Percentiles rank a stretch among this genome's conserved stretches.
phyloP scores from a whole-genome alignment of 2,329 filamentous ascomycete species.

The Colletotrichum sp. region DNA sequence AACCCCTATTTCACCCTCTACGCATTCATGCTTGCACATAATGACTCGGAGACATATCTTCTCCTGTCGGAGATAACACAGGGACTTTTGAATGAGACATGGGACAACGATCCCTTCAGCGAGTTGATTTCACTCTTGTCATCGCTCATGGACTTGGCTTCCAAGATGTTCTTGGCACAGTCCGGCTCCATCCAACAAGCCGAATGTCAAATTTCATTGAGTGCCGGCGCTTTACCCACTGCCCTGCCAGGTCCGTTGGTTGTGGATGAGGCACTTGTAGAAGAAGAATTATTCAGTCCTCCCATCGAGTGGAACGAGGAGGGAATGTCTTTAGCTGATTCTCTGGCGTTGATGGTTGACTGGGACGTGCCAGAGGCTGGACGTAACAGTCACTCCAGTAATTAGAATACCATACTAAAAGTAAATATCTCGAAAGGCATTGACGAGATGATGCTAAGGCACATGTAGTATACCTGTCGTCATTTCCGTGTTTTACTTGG shows the following conservation, averaged over 20 bases:
- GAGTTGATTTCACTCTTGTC: rapidly evolving
- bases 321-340: not conserved
- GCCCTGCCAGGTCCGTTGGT: too few relatives aligned
- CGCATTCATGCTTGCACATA: too few relatives aligned
- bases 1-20: too few relatives aligned
- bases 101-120: too few relatives aligned
- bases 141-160: too few relatives aligned
- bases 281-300: not conserved
- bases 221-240: rapidly evolving
- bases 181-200: rapidly evolving
- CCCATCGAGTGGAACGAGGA: not conserved
- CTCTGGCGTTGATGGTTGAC: not conserved
- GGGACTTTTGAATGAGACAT: rapidly evolving
- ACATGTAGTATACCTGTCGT: rapidly evolving
- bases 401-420: rapidly evolving
- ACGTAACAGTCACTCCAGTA: not conserved
- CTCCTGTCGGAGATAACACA: too few relatives aligned
- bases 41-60: rapidly evolving
- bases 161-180: rapidly evolving
- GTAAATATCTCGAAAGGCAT: rapidly evolving
- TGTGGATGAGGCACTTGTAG: too few relatives aligned
- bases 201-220: too few relatives aligned
- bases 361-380: not conserved
- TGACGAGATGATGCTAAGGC: rapidly evolving
- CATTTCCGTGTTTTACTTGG: rapidly evolving